phyloP scores from a whole-genome alignment of 345 rosid genomes.

The Camelina hispida region DNA sequence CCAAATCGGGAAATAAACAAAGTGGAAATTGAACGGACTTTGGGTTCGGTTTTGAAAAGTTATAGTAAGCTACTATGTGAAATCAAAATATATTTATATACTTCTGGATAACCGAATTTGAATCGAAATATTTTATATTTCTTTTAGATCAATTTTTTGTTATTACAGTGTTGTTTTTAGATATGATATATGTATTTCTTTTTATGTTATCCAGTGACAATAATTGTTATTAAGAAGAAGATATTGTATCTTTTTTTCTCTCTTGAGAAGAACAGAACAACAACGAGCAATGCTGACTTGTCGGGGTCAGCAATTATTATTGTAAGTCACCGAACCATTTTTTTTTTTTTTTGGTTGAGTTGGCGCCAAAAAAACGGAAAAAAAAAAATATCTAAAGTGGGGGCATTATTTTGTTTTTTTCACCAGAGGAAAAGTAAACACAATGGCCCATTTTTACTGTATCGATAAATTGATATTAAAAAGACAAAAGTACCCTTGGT shows the following conservation, averaged over 20 bases:
- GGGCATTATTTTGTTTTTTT: slow-evolving; percentile 25
- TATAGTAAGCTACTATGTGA: too few species aligned
- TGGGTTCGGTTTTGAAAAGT: background rate
- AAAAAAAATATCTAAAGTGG: slow-evolving; percentile 26
- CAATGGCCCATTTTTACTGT: slow-evolving; percentile 41
- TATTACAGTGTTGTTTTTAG: background rate
- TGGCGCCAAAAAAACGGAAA: background rate
- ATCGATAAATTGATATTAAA: slow-evolving; percentile 19
- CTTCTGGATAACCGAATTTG: background rate
- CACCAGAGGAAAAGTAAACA: slow-evolving; percentile 43
- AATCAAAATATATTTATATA: too few species aligned
- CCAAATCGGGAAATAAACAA: slow-evolving; percentile 1
- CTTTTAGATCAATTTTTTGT: too few species aligned
- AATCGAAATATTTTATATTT: background rate
- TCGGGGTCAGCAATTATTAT: slow-evolving; percentile 26
- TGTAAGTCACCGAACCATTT: background rate
- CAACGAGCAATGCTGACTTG: slow-evolving; percentile 32
- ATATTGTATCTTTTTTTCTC: slow-evolving; percentile 13
- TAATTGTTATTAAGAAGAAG: background rate
- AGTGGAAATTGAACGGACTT: background rate
- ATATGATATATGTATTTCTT: background rate
- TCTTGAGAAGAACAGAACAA: background rate
- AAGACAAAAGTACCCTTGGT: slow-evolving; percentile 34
- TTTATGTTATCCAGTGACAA: background rate
- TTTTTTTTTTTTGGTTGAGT: background rate